A percentile compares a stretch with the other conserved stretches of the same genome.
Evolutionary conservation across 2,329 filamentous ascomycete genomes (phyloP).

Genomic region (Cladosporium cucumerinum): DNA sequence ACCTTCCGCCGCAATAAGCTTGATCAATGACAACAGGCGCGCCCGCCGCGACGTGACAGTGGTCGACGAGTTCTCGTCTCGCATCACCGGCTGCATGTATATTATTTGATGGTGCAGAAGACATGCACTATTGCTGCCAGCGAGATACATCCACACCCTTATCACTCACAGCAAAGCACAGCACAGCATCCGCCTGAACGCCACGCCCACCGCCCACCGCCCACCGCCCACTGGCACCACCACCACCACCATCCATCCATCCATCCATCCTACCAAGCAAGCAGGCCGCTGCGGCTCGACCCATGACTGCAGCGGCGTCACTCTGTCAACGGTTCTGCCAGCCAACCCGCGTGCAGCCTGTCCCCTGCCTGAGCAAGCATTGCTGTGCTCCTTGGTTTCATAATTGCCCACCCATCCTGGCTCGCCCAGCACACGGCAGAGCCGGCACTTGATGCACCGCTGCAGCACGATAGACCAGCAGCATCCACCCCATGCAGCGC

Average conservation of each 20-base stretch:
- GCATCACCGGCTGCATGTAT: conserved; percentile 3
- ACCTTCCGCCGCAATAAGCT: background rate
- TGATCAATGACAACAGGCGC: background rate
- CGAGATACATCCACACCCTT: background rate
- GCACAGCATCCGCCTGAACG: background rate
- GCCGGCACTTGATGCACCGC: background rate
- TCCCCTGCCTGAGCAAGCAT: conserved; percentile 11
- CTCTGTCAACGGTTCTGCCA: conserved; percentile 1
- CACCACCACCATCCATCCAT: background rate
- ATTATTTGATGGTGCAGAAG: background rate
- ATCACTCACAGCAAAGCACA: background rate
- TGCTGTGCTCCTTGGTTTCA: conserved; percentile 10
- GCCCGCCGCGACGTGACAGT: background rate
- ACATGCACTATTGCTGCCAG: background rate
- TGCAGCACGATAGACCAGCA: background rate
- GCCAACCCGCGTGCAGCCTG: conserved; percentile 2
- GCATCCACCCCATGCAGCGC: background rate
- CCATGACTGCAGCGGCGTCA: background rate
- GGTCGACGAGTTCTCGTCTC: background rate
- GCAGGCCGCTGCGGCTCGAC: background rate
- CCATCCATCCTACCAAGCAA: background rate
- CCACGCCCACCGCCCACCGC: background rate
- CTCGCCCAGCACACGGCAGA: background rate
- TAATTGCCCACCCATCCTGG: conserved; percentile 3
- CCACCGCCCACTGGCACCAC: background rate